A percentile compares a stretch with the other conserved stretches of the same genome.
These are phyloP conservation scores for Ascochyta clinopodiicola DNA, from an alignment of 2,329 filamentous ascomycete genomes.

Conservation along the genomic window DNA sequence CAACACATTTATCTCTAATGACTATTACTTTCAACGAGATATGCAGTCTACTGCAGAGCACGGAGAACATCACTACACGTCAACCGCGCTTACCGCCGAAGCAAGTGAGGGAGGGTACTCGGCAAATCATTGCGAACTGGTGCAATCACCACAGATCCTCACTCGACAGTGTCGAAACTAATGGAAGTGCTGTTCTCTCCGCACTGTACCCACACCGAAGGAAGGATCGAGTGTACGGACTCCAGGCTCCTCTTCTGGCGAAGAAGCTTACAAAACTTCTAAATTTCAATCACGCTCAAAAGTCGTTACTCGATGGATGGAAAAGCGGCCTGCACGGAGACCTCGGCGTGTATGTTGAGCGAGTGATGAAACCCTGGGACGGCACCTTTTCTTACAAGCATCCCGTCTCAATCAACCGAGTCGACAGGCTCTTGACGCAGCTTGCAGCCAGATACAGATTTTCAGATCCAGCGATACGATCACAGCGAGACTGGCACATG, in stretches of 20 bases:
- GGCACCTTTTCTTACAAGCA: constrained; percentile 44
- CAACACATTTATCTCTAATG: constrained; percentile 54
- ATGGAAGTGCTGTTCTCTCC: constrained; percentile 72
- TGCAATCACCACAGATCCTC: constrained; percentile 67
- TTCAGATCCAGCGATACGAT: constrained; percentile 65
- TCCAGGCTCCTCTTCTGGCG: constrained; percentile 68
- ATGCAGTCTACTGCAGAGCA: constrained; percentile 74
- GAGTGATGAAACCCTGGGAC: constrained; percentile 66
- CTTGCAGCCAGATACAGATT: constrained; percentile 74
- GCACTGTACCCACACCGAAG: constrained; percentile 77
- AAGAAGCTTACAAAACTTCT: constrained; percentile 72
- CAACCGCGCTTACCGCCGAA: constrained; percentile 49
- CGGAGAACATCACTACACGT: constrained; percentile 60
- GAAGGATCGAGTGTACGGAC: constrained; percentile 77
- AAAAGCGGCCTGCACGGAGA: constrained; percentile 66
- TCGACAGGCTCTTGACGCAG: constrained; percentile 70
- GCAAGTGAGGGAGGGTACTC: constrained; percentile 33
- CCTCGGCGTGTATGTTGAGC: constrained; percentile 73
- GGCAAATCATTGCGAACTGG: constrained; percentile 66
- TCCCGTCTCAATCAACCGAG: constrained; percentile 69
- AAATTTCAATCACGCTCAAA: constrained; percentile 67
- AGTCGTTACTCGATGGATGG: constrained; percentile 69
- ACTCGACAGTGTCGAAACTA: constrained; percentile 64
- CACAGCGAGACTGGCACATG: constrained; percentile 26
- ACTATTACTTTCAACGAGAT: constrained; percentile 72